Base-by-base conservation (phyloP, 768 basidiomycete species). In the Mycena metata region DNA sequence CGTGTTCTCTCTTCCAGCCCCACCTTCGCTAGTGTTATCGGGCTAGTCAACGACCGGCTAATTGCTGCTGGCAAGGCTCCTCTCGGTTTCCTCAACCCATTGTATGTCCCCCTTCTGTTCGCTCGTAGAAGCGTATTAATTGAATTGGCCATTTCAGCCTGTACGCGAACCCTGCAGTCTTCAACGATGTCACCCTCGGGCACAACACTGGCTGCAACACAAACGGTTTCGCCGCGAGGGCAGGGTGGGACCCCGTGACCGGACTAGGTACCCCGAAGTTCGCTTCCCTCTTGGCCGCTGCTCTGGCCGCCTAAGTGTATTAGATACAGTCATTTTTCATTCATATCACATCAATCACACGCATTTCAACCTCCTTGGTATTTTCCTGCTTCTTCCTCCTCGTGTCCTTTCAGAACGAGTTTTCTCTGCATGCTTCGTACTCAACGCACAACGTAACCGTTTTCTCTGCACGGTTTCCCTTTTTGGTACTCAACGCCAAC, bases 11-110 rank as follows among this genome's bases (percentile, higher is more conserved):
- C 30, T 79, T 16, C 83, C 85, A 60, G 58, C 33, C 68, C 68
- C 2, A 79, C 83, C 2, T 84, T 89, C 63, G 82, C 86, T 0
- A 80, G 80, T 50, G 76, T 88, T 58, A 76, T 88, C 35, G 76
- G 84, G 0, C 79, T 88, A 70, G 71, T 88, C 43, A 86, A 88
- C 47, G 85, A 88, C 54, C 78, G 79, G 0, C 80, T 83, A n/a
- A 60, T 85, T 17, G 77, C 71, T 1, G 78, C 74, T 0, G 79
- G 80, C 0, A 79, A 79, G 64, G 45, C 74, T 3, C 36, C 83
- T 2, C 75, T 88, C 13, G 86, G 86, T 12, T 78, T 75, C 69
- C 65, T 76, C 67, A 77, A 77, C 62, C 76, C 76, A 21, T 74
- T 64, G 68, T 73, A 35, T 51, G 55, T 60, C 23, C 12, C 49